A percentile compares a stretch with the other conserved stretches of the same genome.
Conservation (phyloP, 2,329 filamentous ascomycete species). For the Alternaria novae-zelandiae region DNA sequence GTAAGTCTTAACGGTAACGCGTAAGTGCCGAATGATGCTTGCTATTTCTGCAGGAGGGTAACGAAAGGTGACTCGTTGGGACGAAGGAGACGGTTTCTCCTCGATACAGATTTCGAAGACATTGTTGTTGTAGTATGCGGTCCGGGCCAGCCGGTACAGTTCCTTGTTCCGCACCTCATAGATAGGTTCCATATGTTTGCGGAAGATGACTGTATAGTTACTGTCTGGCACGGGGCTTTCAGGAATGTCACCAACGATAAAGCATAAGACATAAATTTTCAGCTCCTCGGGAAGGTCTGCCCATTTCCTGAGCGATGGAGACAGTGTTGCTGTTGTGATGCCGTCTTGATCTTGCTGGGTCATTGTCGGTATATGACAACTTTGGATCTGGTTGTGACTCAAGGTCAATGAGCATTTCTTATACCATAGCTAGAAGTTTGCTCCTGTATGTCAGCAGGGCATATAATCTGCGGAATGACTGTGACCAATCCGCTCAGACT, state of each 20-base stretch:
- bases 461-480: neutral
- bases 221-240: neutral
- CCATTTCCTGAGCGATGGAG: neutral
- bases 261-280: neutral
- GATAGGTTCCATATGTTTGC: neutral
- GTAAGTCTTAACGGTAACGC: neutral
- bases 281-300: neutral
- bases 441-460: neutral
- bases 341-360: neutral
- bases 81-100: neutral
- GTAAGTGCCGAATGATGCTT: neutral
- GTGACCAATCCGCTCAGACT: constrained; percentile 20
- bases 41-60: neutral
- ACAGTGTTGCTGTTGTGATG: neutral
- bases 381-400: neutral
- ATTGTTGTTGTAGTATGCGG: neutral
- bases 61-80: neutral
- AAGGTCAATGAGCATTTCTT: neutral
- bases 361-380: neutral
- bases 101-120: neutral
- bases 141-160: neutral
- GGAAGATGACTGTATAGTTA: neutral
- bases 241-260: neutral
- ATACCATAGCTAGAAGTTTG: neutral
- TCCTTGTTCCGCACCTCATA: neutral